A percentile compares a stretch with the other conserved stretches of the same genome.
These are phyloP conservation scores for Metschnikowia kunwiensis DNA, from an alignment of 805 yeast species.

Conservation along the genomic window DNA sequence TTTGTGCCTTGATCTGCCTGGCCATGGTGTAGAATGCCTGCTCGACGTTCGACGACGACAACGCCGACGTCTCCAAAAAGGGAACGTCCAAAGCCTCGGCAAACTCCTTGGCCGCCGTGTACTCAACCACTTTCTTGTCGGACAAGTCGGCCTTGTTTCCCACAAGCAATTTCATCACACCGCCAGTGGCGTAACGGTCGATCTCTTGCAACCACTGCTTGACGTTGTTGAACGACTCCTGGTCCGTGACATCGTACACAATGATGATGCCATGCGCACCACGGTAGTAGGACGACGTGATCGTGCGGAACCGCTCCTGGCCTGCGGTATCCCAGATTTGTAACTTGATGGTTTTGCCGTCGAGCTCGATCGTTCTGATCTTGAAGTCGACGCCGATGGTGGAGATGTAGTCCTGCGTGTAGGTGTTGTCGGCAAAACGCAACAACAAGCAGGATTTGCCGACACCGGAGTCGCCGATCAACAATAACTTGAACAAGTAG, in stretches of 20 bases:
- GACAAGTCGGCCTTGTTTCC: slow-evolving; percentile 95
- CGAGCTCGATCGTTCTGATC: slow-evolving; percentile 86
- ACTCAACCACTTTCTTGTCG: slow-evolving; percentile 93
- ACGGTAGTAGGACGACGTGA: slow-evolving; percentile 94
- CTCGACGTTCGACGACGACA: slow-evolving; percentile 93
- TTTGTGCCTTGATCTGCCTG: slow-evolving; percentile 93
- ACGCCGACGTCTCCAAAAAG: slow-evolving; percentile 93
- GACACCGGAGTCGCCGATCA: slow-evolving; percentile 98
- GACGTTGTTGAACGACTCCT: slow-evolving; percentile 92
- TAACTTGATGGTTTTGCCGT: slow-evolving; percentile 94
- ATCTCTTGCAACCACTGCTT: slow-evolving; percentile 99
- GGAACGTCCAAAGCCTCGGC: slow-evolving; percentile 94
- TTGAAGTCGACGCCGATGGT: slow-evolving; percentile 97
- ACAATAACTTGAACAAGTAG: slow-evolving; percentile 87
- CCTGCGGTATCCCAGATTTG: slow-evolving; percentile 99
- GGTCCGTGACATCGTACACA: slow-evolving; percentile 97
- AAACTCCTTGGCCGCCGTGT: slow-evolving; percentile 94
- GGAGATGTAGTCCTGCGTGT: slow-evolving; percentile 93
- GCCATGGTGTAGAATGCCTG: slow-evolving; percentile 99
- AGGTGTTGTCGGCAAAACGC: slow-evolving; percentile 96
- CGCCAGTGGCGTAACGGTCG: slow-evolving; percentile 97
- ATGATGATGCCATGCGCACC: slow-evolving; percentile 99
- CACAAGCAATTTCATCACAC: slow-evolving; percentile 90
- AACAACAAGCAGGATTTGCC: slow-evolving; percentile 94
- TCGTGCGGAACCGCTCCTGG: slow-evolving; percentile 96